Evolutionary conservation across 2,329 filamentous ascomycete species (phyloP).

Genomic region (Mycogone perniciosa): DNA sequence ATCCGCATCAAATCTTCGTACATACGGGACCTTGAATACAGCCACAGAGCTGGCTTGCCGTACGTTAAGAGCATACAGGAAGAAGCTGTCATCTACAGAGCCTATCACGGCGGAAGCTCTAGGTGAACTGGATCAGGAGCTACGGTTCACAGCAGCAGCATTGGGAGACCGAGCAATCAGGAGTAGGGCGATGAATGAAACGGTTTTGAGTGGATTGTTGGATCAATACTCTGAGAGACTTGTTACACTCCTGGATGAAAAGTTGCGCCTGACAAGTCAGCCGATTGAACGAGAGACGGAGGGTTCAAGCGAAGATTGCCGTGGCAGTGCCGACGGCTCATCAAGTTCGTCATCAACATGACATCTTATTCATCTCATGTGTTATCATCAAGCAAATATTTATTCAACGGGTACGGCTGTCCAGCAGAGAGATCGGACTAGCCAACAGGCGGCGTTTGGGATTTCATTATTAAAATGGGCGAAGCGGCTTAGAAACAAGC

Average conservation of each 20-base stretch:
- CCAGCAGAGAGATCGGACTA: conserved; percentile 3
- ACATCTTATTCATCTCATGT: conserved; percentile 16
- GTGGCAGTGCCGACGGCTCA: conserved; percentile 29
- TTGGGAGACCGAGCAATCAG: conserved; percentile 51
- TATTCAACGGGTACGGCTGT: neutral
- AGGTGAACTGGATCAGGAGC: conserved; percentile 58
- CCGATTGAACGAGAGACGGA: conserved; percentile 26
- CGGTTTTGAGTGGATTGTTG: conserved; percentile 55
- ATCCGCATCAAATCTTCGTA: conserved; percentile 40
- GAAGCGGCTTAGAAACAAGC: neutral
- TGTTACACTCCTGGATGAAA: conserved; percentile 66
- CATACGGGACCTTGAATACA: conserved; percentile 51
- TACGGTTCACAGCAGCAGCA: conserved; percentile 56
- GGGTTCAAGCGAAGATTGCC: conserved; percentile 24
- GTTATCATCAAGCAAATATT: neutral
- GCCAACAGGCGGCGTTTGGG: conserved; percentile 11
- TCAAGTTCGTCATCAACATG: conserved; percentile 30
- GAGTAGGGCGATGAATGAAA: conserved; percentile 50
- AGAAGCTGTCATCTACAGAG: conserved; percentile 53
- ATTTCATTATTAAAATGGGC: conserved; percentile 6
- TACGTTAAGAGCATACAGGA: conserved; percentile 55
- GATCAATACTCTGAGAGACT: conserved; percentile 71
- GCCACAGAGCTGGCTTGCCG: conserved; percentile 60
- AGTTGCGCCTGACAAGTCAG: conserved; percentile 47
- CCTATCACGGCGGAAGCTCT: conserved; percentile 51